These are phyloP conservation scores for Amanita rimosa DNA, from an alignment of 768 basidiomycete species.

Conservation along the genomic window DNA sequence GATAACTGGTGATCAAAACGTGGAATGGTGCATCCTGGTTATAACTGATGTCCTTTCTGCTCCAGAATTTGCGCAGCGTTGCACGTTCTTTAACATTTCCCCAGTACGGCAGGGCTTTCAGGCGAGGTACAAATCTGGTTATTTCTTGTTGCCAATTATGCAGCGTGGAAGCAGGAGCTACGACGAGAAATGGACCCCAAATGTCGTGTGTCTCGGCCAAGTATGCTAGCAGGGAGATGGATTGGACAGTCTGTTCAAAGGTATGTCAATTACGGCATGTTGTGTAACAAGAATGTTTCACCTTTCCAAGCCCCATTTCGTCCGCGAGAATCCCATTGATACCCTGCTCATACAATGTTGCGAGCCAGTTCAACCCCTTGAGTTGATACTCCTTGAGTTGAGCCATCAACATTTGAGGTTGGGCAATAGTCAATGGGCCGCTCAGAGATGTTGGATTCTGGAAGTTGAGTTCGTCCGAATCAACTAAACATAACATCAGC, in stretches of 20 bases:
- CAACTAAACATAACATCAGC: conserved; percentile 37
- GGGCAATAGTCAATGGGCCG: conserved; percentile 75
- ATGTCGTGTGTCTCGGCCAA: conserved; percentile 96
- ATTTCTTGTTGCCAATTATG: conserved; percentile 99
- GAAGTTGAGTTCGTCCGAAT: conserved; percentile 97
- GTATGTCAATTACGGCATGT: neutral
- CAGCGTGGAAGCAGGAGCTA: conserved; percentile 92
- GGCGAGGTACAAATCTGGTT: conserved; percentile 84
- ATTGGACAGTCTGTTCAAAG: conserved; percentile 76
- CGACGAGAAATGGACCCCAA: conserved; percentile 98
- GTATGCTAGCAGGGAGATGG: conserved; percentile 91
- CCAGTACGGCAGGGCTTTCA: conserved; percentile 98
- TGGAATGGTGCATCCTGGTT: conserved; percentile 95
- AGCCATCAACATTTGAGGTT: conserved; percentile 94
- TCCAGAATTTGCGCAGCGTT: conserved; percentile 95
- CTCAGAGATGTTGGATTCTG: conserved; percentile 92
- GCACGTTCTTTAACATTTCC: conserved; percentile 94
- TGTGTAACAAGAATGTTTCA: conserved; percentile 14
- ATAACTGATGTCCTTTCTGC: conserved; percentile 93
- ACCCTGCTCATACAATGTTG: conserved; percentile 94
- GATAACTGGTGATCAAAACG: conserved; percentile 93
- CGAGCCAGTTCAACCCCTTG: conserved; percentile 97
- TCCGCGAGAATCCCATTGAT: conserved; percentile 99
- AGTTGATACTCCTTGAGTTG: conserved; percentile 97
- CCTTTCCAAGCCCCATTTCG: conserved; percentile 96